A percentile compares a stretch with the other conserved stretches of the same genome.
phyloP scores from a whole-genome alignment of 495 filamentous ascomycete species.

The Xylaria acuta region DNA sequence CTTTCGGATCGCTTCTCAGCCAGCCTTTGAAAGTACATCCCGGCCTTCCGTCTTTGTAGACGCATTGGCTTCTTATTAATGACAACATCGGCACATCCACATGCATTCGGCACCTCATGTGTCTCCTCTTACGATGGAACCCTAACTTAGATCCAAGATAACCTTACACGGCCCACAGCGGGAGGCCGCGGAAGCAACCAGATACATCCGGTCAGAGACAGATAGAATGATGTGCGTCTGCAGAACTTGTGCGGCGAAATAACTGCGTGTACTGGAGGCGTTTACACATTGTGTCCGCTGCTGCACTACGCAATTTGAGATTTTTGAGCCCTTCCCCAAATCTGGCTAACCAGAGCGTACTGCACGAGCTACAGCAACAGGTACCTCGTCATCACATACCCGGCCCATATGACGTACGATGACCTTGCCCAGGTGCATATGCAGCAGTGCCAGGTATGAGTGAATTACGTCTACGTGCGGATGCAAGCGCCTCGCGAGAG shows the following conservation, averaged over 20 bases:
- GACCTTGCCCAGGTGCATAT: conserved; percentile 27
- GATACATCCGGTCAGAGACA: conserved; percentile 24
- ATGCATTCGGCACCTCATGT: conserved; percentile 25
- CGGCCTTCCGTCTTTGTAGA: conserved; percentile 19
- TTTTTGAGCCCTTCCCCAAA: conserved; percentile 8
- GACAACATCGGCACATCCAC: conserved; percentile 22
- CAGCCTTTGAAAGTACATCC: conserved; percentile 10
- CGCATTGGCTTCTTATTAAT: conserved; percentile 25
- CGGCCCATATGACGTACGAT: conserved; percentile 26
- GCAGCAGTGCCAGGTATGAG: conserved; percentile 19
- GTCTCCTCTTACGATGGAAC: conserved; percentile 17
- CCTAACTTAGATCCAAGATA: conserved; percentile 27
- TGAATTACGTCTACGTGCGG: conserved; percentile 25
- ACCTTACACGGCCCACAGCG: conserved; percentile 21
- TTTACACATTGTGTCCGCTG: conserved; percentile 18
- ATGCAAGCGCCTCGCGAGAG: conserved; percentile 14
- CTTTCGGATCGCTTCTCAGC: conserved; percentile 10
- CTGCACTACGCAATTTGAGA: conserved; percentile 18
- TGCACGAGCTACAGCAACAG: background rate
- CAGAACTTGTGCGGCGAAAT: conserved; percentile 26
- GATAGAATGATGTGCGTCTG: conserved; percentile 27
- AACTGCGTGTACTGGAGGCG: conserved; percentile 1
- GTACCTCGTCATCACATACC: background rate
- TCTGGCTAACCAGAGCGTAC: background rate
- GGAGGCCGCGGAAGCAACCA: conserved; percentile 27